These are phyloP conservation scores for Pestalotiopsis fici DNA, from an alignment of 2,329 filamentous ascomycete genomes.

Conservation along the genomic window DNA sequence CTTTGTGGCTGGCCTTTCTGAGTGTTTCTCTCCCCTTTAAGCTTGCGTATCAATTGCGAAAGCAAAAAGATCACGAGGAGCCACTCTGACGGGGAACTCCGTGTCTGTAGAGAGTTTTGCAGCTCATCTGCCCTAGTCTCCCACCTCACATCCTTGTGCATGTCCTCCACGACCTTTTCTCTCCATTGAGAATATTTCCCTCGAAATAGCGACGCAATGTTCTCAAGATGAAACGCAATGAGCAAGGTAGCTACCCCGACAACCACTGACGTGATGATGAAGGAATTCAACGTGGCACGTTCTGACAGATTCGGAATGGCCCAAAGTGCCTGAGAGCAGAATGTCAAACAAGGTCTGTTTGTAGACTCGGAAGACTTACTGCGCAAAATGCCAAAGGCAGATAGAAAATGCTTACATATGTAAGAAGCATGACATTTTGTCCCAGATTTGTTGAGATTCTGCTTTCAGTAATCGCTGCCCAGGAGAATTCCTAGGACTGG, in stretches of 20 bases:
- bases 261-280: not conserved
- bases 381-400: not conserved
- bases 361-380: not conserved
- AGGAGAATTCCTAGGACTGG: not conserved
- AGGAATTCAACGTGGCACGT: not conserved
- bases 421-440: not conserved
- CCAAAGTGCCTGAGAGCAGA: not conserved
- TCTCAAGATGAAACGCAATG: not conserved
- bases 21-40: not conserved
- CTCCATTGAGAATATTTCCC: not conserved
- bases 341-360: not conserved
- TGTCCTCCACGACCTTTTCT: not conserved
- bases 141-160: not conserved
- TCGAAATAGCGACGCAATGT: not conserved
- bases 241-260: not conserved
- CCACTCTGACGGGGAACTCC: not conserved
- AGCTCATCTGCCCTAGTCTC: not conserved
- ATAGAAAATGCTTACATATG: conserved; percentile 5
- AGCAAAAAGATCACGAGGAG: not conserved
- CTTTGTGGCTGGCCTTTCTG: not conserved
- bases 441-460: not conserved
- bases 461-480: not conserved
- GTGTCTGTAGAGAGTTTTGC: not conserved
- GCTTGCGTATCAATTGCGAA: not conserved
- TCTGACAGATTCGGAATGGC: not conserved